Evolutionary conservation across 2,329 filamentous ascomycete genomes (phyloP).

Genomic region (Bertia moriformis): DNA sequence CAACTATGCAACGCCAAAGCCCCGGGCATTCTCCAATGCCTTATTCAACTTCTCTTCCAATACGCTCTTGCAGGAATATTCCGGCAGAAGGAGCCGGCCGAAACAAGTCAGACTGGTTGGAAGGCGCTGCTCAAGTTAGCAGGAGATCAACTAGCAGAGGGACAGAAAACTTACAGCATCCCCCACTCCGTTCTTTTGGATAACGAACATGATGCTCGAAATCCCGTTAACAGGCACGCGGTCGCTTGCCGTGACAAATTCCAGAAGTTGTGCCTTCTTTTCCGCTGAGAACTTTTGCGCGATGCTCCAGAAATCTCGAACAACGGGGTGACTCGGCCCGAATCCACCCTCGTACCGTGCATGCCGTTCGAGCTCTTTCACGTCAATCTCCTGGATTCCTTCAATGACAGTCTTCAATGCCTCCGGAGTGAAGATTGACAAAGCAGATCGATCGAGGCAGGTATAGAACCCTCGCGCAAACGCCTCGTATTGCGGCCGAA

Average conservation of each 20-base stretch:
- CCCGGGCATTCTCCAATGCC: conserved; percentile 50
- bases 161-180: not conserved
- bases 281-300: conserved; percentile 31
- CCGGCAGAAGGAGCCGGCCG: conserved; percentile 49
- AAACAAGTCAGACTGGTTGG: conserved; percentile 62
- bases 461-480: conserved; percentile 49
- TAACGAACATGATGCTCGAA: conserved; percentile 43
- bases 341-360: conserved; percentile 46
- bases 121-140: conserved; percentile 15
- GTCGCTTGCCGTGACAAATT: conserved; percentile 62
- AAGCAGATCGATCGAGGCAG: conserved; percentile 35
- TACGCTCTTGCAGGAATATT: conserved; percentile 38
- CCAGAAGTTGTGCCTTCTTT: conserved; percentile 41
- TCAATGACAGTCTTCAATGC: conserved; percentile 46
- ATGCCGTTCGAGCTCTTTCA: conserved; percentile 35
- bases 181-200: conserved; percentile 37
- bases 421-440: conserved; percentile 36
- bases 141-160: not conserved
- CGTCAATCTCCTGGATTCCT: conserved; percentile 45
- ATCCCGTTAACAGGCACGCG: conserved; percentile 53
- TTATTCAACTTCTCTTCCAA: conserved; percentile 44
- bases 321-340: conserved; percentile 30
- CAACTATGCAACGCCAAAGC: conserved; percentile 43
- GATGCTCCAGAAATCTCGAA: conserved; percentile 49
- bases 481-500: conserved; percentile 44